Evolutionary conservation across 345 rosid species (phyloP).

Genomic region (Pelargonium nanum): DNA sequence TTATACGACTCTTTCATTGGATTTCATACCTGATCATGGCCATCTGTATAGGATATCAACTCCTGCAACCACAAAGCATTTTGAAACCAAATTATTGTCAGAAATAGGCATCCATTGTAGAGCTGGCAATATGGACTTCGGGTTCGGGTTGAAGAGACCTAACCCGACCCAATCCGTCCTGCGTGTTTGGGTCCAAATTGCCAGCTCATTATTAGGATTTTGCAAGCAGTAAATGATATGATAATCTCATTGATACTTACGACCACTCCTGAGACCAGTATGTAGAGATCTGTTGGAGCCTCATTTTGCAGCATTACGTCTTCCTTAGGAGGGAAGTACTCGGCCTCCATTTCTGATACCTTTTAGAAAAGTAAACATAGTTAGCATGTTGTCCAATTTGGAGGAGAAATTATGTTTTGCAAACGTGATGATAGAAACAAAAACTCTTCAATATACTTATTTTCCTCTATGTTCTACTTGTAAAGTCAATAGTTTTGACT

Average conservation of each 20-base stretch:
- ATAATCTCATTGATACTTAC: constrained; percentile 24
- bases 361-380: constrained; percentile 17
- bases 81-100: not conserved
- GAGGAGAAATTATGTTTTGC: not conserved
- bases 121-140: no score
- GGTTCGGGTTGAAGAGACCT: no score
- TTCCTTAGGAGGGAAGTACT: constrained; percentile 88
- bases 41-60: constrained; percentile 30
- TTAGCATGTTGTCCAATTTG: constrained; percentile 11
- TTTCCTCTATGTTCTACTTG: no score
- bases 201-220: not conserved
- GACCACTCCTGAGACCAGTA: constrained; percentile 77
- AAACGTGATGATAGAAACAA: not conserved
- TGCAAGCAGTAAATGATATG: not conserved
- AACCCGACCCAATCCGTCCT: no score
- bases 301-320: constrained; percentile 66
- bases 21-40: constrained; percentile 44
- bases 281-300: constrained; percentile 70
- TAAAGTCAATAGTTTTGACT: not conserved
- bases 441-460: no score
- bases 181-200: no score
- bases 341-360: constrained; percentile 90
- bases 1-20: not conserved
- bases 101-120: not conserved
- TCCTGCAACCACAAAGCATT: constrained; percentile 39